These are phyloP conservation scores for Agapanthus africanus DNA, from an alignment of 106 monocot species.

Conservation along the genomic window DNA sequence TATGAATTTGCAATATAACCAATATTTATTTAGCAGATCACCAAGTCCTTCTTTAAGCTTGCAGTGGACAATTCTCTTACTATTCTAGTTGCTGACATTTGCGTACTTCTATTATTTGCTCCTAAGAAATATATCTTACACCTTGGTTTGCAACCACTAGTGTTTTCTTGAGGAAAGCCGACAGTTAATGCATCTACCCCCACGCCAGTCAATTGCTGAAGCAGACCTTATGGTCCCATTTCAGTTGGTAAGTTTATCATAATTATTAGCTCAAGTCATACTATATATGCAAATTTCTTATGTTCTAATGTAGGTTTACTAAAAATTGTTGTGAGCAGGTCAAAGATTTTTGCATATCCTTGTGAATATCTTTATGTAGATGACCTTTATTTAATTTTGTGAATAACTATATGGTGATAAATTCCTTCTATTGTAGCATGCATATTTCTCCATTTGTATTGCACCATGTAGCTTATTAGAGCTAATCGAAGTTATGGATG, in stretches of 20 bases:
- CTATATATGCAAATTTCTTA: not conserved
- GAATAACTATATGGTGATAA: not conserved
- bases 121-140: too few species aligned
- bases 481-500: not conserved
- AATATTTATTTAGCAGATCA: not conserved
- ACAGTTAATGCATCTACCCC: conserved; percentile 90
- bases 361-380: not conserved
- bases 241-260: conserved; percentile 69
- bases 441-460: conserved; percentile 3
- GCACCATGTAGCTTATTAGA: not conserved
- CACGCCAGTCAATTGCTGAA: conserved; percentile 95
- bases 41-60: too few species aligned
- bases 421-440: not conserved
- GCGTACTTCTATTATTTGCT: not conserved
- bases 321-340: not conserved
- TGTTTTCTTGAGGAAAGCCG: conserved; percentile 98
- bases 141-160: conserved; percentile 20
- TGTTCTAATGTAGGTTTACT: not conserved
- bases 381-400: not conserved
- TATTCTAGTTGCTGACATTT: not conserved
- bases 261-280: not conserved
- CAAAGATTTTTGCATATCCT: not conserved
- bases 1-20: too few species aligned
- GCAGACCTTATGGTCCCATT: conserved; percentile 97
- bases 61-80: not conserved